Evolutionary conservation across 2,329 filamentous ascomycete species (phyloP).

Genomic region (Stagonosporopsis rhizophila): DNA sequence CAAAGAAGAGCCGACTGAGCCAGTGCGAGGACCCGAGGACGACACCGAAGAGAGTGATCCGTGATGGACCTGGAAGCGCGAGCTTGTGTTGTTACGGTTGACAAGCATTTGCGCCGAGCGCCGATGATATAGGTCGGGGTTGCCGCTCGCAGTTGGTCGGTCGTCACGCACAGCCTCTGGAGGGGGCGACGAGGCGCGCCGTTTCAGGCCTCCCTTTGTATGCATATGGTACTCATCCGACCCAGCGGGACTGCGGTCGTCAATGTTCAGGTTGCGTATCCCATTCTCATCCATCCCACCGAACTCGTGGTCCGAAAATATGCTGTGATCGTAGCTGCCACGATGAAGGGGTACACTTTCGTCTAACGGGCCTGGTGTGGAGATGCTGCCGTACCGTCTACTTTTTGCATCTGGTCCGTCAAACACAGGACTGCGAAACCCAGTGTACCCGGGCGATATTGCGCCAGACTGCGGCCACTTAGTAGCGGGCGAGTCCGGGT

Average conservation of each 20-base stretch:
- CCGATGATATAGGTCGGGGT: conserved; percentile 61
- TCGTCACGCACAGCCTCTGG: conserved; percentile 60
- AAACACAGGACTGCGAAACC: conserved; percentile 53
- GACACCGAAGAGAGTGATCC: conserved; percentile 68
- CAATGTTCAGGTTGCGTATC: conserved; percentile 60
- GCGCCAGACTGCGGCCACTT: conserved; percentile 53
- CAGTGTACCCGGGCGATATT: conserved; percentile 53
- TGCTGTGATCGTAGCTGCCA: conserved; percentile 68
- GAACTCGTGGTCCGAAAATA: conserved; percentile 60
- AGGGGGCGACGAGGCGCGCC: conserved; percentile 69
- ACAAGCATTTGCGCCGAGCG: conserved; percentile 63
- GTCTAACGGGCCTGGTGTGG: conserved; percentile 56
- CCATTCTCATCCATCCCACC: conserved; percentile 60
- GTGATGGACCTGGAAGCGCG: conserved; percentile 63
- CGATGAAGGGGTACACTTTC: conserved; percentile 63
- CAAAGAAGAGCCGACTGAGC: conserved; percentile 68
- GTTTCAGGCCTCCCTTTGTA: conserved; percentile 65
- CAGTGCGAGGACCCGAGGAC: conserved; percentile 68
- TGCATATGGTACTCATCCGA: conserved; percentile 53
- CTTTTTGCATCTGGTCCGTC: conserved; percentile 43
- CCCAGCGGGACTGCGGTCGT: conserved; percentile 58
- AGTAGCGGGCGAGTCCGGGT: conserved; percentile 50
- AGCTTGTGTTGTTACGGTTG: conserved; percentile 61
- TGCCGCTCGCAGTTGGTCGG: conserved; percentile 51
- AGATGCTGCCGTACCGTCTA: conserved; percentile 58